phyloP scores from a whole-genome alignment of 331 rosid genomes.

The Pyracantha coccinea region DNA sequence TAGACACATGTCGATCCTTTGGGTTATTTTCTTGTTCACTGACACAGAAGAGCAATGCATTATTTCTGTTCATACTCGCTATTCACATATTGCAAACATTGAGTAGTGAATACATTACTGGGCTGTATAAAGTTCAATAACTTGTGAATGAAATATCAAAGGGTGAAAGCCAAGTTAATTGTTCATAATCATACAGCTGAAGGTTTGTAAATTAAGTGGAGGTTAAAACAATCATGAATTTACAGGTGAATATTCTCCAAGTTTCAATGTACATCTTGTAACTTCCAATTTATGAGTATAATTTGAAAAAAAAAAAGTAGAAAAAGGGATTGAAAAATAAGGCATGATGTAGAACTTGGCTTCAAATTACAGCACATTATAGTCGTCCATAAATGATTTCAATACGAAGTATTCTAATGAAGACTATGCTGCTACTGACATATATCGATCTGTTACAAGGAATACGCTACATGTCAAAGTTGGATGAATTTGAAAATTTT shows the following conservation, averaged over 20 bases:
- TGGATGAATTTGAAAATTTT: constrained; percentile 82
- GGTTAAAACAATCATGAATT: not conserved
- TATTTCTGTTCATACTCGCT: not conserved
- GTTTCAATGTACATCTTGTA: not conserved
- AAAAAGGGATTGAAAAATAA: not conserved
- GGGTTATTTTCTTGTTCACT: not conserved
- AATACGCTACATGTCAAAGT: constrained; percentile 64
- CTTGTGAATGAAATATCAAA: not conserved
- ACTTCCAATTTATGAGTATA: not conserved
- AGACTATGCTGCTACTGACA: constrained; percentile 6
- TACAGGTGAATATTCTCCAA: not conserved
- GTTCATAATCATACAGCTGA: not conserved
- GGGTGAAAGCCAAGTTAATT: not conserved
- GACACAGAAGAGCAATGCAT: not conserved
- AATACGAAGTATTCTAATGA: constrained; percentile 3
- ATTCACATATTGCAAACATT: not conserved
- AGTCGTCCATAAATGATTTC: not conserved
- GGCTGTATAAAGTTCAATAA: not conserved
- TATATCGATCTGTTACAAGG: constrained; percentile 38
- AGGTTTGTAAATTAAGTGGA: not conserved
- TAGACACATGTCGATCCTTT: not conserved
- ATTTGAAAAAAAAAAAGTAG: not conserved
- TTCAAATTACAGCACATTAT: not conserved
- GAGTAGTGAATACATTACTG: not conserved
- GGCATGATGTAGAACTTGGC: not conserved